Base-by-base conservation (phyloP, 306 rosid species). In the Trifolium fragiferum region DNA sequence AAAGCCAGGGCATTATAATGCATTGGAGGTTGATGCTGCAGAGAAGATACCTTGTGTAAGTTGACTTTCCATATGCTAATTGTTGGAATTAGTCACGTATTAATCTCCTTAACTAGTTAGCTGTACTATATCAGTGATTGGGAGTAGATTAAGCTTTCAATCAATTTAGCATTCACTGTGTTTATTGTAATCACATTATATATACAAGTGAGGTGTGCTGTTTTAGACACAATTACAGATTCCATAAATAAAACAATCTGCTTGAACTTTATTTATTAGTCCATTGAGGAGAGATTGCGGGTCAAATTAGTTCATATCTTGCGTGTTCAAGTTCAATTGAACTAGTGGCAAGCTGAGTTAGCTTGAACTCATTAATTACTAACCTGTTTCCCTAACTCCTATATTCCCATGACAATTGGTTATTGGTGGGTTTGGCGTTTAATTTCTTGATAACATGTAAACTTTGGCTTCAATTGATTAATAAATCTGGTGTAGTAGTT, bases 1-100 rank as follows among this genome's bases (percentile, higher is more conserved):
- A 74, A 79, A 82, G 38, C 73, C 85, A 0, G 82, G 81, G 70
- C 84, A 86, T 76, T 80, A 69, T 72, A n/a, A n/a, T n/a, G n/a
- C n/a, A n/a, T n/a, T n/a, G n/a, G n/a, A n/a, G n/a, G n/a, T n/a
- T n/a, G 87, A 82, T 27, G 88, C 80, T 21, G 84, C 38, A 58
- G 47, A 68, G 53, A 70, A 58, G 47, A 68, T 67, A 72, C 69
- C 40, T 35, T 60, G 66, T n/a, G n/a, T n/a, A n/a, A n/a, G n/a
- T n/a, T n/a, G n/a, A n/a, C n/a, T n/a, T n/a, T n/a, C n/a, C n/a
- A n/a, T n/a, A n/a, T n/a, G n/a, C n/a, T n/a, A n/a, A n/a, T n/a
- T n/a, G n/a, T n/a, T n/a, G n/a, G n/a, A n/a, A n/a, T n/a, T n/a
- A n/a, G n/a, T n/a, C n/a, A n/a, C n/a, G n/a, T n/a, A n/a, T n/a